These are phyloP conservation scores for Phaffia rhodozyma DNA, from an alignment of 1,284 basidiomycete genomes.

Conservation along the genomic window DNA sequence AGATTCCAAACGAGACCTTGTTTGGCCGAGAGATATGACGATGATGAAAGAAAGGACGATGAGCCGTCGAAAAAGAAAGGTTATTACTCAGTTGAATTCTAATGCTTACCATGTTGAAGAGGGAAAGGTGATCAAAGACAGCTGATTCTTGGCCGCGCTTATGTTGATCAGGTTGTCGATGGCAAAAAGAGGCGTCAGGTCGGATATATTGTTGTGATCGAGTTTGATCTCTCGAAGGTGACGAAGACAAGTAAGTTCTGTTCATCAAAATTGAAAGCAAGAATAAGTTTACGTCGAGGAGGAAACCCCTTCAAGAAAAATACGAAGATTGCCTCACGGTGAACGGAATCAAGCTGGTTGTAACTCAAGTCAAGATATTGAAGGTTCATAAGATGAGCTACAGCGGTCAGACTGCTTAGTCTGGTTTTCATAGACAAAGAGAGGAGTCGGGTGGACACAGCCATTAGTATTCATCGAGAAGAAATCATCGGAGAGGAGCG, in stretches of 20 bases:
- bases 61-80: background rate
- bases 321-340: conserved; percentile 48
- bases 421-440: conserved; percentile 31
- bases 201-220: conserved; percentile 67
- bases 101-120: conserved; percentile 53
- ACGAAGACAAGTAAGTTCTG: conserved; percentile 69
- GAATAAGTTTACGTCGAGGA: conserved; percentile 1
- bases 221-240: conserved; percentile 81
- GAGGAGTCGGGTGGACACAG: background rate
- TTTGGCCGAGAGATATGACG: conserved; percentile 2
- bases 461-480: conserved; percentile 1
- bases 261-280: too few species aligned
- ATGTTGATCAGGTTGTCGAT: conserved; percentile 73
- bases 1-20: conserved; percentile 65
- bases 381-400: conserved; percentile 71
- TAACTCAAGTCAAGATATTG: conserved; percentile 81
- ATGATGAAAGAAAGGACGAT: conserved; percentile 19
- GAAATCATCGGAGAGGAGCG: background rate
- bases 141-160: conserved; percentile 63
- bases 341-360: conserved; percentile 77
- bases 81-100: background rate
- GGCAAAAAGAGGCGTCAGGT: conserved; percentile 62
- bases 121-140: conserved; percentile 52
- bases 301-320: background rate
- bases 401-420: conserved; percentile 76